A percentile compares a stretch with the other conserved stretches of the same genome.
Evolutionary conservation across 1,284 basidiomycete genomes (phyloP).

Genomic region (Ustilago lituana): DNA sequence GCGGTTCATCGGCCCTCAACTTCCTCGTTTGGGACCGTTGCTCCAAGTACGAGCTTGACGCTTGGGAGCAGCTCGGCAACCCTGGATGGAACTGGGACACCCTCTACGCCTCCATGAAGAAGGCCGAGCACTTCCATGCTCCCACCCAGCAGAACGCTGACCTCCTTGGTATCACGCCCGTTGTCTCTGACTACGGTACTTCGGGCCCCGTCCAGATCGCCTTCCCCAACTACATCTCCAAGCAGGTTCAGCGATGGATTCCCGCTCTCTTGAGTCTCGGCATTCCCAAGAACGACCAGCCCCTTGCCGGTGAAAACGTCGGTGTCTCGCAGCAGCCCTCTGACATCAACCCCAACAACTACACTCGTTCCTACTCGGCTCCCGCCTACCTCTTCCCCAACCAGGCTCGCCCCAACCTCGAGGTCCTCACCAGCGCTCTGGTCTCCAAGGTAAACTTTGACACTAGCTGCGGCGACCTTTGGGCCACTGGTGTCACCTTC

Average conservation of each 20-base stretch:
- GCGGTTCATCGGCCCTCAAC: conserved; percentile 66
- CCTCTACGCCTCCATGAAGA: conserved; percentile 68
- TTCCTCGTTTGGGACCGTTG: conserved; percentile 67
- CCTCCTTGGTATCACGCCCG: conserved; percentile 48
- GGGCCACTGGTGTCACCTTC: conserved; percentile 52
- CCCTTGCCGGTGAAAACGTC: conserved; percentile 58
- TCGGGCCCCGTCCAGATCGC: conserved; percentile 60
- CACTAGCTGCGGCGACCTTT: conserved; percentile 16
- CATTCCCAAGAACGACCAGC: conserved; percentile 50
- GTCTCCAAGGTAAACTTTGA: conserved; percentile 56
- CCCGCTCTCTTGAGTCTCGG: conserved; percentile 44
- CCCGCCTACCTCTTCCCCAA: conserved; percentile 61
- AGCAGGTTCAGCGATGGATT: conserved; percentile 54
- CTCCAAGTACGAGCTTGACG: conserved; percentile 62
- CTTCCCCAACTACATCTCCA: conserved; percentile 58
- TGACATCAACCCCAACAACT: conserved; percentile 59
- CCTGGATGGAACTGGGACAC: conserved; percentile 67
- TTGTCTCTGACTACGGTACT: conserved; percentile 58
- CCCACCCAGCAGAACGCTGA: conserved; percentile 53
- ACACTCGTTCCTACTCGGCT: conserved; percentile 61
- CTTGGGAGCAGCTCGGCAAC: conserved; percentile 58
- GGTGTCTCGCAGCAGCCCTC: conserved; percentile 60
- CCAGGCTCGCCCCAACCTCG: conserved; percentile 50
- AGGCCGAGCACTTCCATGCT: conserved; percentile 63
- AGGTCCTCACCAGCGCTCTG: conserved; percentile 52